Conservation (phyloP, 2,329 filamentous ascomycete genomes). For the Huntiella abstrusa region DNA sequence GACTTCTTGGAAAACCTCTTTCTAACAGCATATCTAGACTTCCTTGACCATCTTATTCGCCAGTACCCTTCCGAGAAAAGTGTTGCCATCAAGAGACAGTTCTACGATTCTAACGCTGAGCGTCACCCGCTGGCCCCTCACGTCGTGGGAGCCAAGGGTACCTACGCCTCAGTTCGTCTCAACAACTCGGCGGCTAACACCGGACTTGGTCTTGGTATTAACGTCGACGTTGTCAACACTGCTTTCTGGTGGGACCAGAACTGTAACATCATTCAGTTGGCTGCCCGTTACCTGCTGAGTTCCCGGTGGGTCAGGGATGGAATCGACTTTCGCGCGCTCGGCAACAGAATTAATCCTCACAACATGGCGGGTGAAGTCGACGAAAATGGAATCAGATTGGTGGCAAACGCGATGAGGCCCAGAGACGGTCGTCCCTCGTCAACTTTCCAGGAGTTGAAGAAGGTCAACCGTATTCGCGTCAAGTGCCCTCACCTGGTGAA, state of each 20-base stretch:
- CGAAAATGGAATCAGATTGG: too few species aligned
- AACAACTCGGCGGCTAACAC: slow-evolving; percentile 28
- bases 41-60: slow-evolving; percentile 76
- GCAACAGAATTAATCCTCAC: too few species aligned
- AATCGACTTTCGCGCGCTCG: too few species aligned
- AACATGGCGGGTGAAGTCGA: too few species aligned
- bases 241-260: slow-evolving; percentile 49
- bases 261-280: too few species aligned
- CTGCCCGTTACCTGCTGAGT: too few species aligned
- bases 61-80: slow-evolving; percentile 53
- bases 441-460: slow-evolving; percentile 29
- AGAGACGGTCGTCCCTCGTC: not conserved
- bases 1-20: not conserved
- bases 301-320: too few species aligned
- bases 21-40: slow-evolving; percentile 24
- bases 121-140: slow-evolving; percentile 31
- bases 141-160: slow-evolving; percentile 69
- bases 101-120: slow-evolving; percentile 41
- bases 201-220: slow-evolving; percentile 52
- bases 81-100: slow-evolving; percentile 60
- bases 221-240: slow-evolving; percentile 80
- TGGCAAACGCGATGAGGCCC: too few species aligned
- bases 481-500: slow-evolving; percentile 29
- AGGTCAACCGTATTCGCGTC: slow-evolving; percentile 37
- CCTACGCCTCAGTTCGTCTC: slow-evolving; percentile 69